phyloP scores from a whole-genome alignment of 257 asterid genomes.

The Petrea volubilis region DNA sequence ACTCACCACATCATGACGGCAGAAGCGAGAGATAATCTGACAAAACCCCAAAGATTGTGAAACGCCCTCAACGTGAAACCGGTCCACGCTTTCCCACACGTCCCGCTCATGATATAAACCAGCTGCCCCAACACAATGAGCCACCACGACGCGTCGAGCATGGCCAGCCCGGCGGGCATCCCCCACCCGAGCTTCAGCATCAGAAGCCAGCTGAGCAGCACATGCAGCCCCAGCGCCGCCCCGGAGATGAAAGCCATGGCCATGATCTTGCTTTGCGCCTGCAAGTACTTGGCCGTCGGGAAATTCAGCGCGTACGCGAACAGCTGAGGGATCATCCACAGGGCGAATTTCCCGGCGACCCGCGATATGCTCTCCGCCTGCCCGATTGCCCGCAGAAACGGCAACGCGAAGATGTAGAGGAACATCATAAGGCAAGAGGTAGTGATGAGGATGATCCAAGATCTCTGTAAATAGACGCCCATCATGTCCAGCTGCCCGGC shows the following conservation, averaged over 20 bases:
- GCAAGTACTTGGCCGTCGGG: slow-evolving; percentile 53
- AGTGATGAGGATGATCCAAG: slow-evolving; percentile 50
- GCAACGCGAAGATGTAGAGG: slow-evolving; percentile 41
- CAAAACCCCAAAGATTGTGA: slow-evolving; percentile 46
- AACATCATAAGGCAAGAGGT: slow-evolving; percentile 33
- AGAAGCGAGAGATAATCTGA: slow-evolving; percentile 47
- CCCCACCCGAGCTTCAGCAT: slow-evolving; percentile 60
- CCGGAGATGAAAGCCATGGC: slow-evolving; percentile 43
- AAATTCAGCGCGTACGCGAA: slow-evolving; percentile 53
- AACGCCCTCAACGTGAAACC: slow-evolving; percentile 53
- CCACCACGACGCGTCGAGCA: slow-evolving; percentile 59
- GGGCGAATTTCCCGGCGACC: slow-evolving; percentile 39
- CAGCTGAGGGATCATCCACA: slow-evolving; percentile 66
- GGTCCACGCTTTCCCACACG: slow-evolving; percentile 58
- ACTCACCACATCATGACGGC: slow-evolving; percentile 65
- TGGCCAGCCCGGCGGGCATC: slow-evolving; percentile 41
- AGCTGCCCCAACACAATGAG: slow-evolving; percentile 52
- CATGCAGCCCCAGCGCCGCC: slow-evolving; percentile 33
- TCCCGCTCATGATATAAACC: slow-evolving; percentile 43
- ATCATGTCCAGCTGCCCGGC: slow-evolving; percentile 50
- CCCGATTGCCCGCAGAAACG: slow-evolving; percentile 41
- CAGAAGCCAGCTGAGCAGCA: slow-evolving; percentile 49
- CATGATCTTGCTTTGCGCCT: slow-evolving; percentile 65
- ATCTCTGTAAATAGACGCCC: slow-evolving; percentile 51
- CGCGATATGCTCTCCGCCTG: slow-evolving; percentile 39